Percentiles rank a stretch among this genome's conserved stretches.
phyloP scores from a whole-genome alignment of 2,329 filamentous ascomycete genomes.

The Botrytis byssoidea region DNA sequence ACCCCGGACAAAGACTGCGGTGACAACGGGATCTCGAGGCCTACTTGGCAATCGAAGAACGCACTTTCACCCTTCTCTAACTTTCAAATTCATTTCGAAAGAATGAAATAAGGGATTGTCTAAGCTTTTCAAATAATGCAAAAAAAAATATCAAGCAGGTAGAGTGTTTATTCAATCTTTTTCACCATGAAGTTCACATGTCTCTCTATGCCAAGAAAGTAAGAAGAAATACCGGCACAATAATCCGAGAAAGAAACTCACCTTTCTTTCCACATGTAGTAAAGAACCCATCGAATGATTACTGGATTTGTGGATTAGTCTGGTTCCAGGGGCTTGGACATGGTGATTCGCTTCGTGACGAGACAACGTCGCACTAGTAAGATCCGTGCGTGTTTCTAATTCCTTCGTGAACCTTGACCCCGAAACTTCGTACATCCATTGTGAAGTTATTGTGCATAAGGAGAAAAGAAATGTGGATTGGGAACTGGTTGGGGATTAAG shows the following conservation, averaged over 20 bases:
- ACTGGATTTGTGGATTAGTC: neutral
- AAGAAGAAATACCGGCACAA: neutral
- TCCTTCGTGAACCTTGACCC: neutral
- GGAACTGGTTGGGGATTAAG: neutral
- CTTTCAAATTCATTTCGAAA: neutral
- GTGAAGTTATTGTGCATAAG: neutral
- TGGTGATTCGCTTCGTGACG: conserved; percentile 4
- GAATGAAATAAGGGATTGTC: neutral
- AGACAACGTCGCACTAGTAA: conserved; percentile 4
- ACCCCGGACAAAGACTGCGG: neutral
- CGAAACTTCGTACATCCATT: neutral
- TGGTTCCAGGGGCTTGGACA: neutral
- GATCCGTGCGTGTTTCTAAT: conserved; percentile 18
- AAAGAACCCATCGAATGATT: neutral
- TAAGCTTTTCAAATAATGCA: neutral
- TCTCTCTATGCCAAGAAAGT: neutral
- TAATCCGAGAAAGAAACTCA: neutral
- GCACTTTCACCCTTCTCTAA: neutral
- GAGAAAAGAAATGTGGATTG: neutral
- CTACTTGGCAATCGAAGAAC: neutral
- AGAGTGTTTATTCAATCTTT: conserved; percentile 5
- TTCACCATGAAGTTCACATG: neutral
- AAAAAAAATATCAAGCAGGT: neutral
- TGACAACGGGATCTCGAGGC: neutral
- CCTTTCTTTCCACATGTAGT: neutral